Conservation (phyloP, 768 basidiomycete species). For the Leccinum rimulosum region DNA sequence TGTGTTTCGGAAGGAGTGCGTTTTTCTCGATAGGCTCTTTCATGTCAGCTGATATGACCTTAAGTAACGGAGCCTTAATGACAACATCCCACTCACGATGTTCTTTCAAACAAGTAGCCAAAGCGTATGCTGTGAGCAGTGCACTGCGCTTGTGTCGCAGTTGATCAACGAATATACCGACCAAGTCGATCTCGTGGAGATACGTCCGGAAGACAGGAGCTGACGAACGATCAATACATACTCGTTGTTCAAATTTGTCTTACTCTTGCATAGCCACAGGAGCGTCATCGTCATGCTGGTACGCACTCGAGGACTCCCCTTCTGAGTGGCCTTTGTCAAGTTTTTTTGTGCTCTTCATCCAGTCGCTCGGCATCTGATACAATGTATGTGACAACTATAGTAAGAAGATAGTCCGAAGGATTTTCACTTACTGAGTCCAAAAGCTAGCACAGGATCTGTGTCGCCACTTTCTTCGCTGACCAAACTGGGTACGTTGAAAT, state of each 20-base stretch:
- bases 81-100: conserved; percentile 6
- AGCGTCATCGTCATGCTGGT: conserved; percentile 17
- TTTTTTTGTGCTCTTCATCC: neutral
- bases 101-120: conserved; percentile 16
- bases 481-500: neutral
- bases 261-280: conserved; percentile 18
- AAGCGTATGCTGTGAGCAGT: conserved; percentile 22
- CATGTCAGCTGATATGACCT: conserved; percentile 12
- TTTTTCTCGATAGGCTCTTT: conserved; percentile 3
- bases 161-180: conserved; percentile 14
- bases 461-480: neutral
- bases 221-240: conserved; percentile 3
- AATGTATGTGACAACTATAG: neutral
- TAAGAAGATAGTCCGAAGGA: neutral
- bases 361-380: conserved; percentile 11
- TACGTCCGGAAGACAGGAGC: conserved; percentile 4
- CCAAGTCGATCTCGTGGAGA: conserved; percentile 8
- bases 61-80: neutral
- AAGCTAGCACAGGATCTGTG: conserved; percentile 2
- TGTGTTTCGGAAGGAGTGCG: conserved; percentile 5
- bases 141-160: conserved; percentile 14
- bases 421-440: conserved; percentile 18
- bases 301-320: conserved; percentile 11
- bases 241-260: neutral
- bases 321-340: conserved; percentile 9